Evolutionary conservation across 1,139 yeast genomes (phyloP).

Genomic region (Meyerozyma guilliermondii): DNA sequence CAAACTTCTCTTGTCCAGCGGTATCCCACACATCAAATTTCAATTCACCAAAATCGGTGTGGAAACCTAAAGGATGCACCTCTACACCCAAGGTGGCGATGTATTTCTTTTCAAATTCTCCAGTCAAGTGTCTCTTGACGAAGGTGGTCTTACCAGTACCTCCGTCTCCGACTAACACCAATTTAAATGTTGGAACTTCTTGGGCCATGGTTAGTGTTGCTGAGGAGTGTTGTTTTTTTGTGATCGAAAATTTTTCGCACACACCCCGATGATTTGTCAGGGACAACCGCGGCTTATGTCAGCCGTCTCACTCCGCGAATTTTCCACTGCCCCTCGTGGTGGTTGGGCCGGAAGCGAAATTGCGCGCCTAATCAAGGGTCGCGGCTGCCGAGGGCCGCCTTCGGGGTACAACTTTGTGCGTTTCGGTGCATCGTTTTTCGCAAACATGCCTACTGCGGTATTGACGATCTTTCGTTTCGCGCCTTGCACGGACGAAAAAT

Average conservation of each 20-base stretch:
- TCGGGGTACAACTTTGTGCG: no score
- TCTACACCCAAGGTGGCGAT: conserved; percentile 99
- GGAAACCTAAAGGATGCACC: conserved; percentile 97
- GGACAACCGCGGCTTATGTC: neutral
- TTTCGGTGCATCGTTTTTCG: no score
- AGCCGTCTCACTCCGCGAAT: no score
- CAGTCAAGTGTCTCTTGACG: conserved; percentile 99
- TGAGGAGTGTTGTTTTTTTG: neutral
- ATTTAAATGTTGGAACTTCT: conserved; percentile 96
- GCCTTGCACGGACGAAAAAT: no score
- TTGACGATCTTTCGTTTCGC: no score
- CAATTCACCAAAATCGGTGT: conserved; percentile 98
- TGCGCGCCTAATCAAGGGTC: no score
- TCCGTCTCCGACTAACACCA: conserved; percentile 99
- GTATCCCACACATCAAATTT: conserved; percentile 99
- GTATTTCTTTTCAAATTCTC: conserved; percentile 99
- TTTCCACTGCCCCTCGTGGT: no score
- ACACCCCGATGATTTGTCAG: neutral
- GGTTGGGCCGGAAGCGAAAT: no score
- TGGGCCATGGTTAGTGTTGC: conserved; percentile 44
- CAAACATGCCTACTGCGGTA: no score
- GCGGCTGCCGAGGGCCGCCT: no score
- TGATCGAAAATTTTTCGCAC: conserved; percentile 1
- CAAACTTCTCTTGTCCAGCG: conserved; percentile 99
- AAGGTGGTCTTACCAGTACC: conserved; percentile 99